Base-by-base conservation (phyloP, 2,329 filamentous ascomycete species). In the Fusarium palustre region DNA sequence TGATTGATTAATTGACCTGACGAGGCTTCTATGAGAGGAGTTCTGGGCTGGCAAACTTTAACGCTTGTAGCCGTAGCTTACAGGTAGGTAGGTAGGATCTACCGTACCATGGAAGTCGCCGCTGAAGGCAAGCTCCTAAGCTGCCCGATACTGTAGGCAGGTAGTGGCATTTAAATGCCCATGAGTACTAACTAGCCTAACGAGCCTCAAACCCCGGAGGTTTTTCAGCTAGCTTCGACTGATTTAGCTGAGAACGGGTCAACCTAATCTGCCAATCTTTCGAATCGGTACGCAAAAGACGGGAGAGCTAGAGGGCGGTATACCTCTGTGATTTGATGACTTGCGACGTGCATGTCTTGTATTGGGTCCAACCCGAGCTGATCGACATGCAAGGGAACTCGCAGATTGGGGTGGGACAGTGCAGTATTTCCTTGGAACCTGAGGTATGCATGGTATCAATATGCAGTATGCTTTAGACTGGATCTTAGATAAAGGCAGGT, bases 381-480 rank as follows among this genome's bases (percentile, higher is more conserved):
- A 69, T 69, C 66, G 45, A 50, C 28, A 66, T 66, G 66, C 61
- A 69, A 68, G 66, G 66, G 31, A 69, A 69, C 28, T 28, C 20
- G 12, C 28, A 61, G 43, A 52, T 66, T 38, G 22, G 45, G 28
- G 41, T 47, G 48, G 59, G 28, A 28, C 41, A 25, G 16, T 41
- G n/a, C n/a, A 39, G 36, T 39, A 49, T 63, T 49, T 61, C 36
- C 20, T 50, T 52, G 33, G 25, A 58, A 42, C 22, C 15, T 11
- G 39, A 45, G 47, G 39, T 39, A 39, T 38, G n/a, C 20, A 38
- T 11, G 12, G 7, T 22, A 22, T 39, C 36, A 11, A 4, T 20
- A 22, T 15, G n/a, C 36, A 39, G 34, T 38, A 66, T 57, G 60
- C 34, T 45, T 33, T 42, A 20, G 46, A 34, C 38, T 22, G 28